Conservation (phyloP, 495 filamentous ascomycete genomes). For the Stereocaulon alpinum region DNA sequence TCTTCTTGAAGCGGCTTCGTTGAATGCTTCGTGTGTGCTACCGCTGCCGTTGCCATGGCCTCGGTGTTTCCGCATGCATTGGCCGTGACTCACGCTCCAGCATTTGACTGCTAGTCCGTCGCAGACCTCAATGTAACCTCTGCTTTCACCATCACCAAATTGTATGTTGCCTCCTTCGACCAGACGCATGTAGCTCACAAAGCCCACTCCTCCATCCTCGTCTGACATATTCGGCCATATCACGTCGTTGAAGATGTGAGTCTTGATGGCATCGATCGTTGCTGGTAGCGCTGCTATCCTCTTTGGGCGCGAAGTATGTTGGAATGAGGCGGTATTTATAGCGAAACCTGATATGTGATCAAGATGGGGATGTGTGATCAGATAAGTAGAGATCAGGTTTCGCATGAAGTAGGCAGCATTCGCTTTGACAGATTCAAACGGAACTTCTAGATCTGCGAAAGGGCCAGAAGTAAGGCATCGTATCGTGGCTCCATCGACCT, state of each 20-base stretch:
- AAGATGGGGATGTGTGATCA: slow-evolving; percentile 90
- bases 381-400: slow-evolving; percentile 69
- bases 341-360: slow-evolving; percentile 88
- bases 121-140: slow-evolving; percentile 75
- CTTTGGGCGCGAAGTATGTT: slow-evolving; percentile 65
- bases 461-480: slow-evolving; percentile 38
- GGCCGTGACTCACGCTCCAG: slow-evolving; percentile 75
- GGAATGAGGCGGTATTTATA: slow-evolving; percentile 79
- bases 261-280: slow-evolving; percentile 80
- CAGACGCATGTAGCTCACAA: slow-evolving; percentile 82
- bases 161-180: slow-evolving; percentile 77
- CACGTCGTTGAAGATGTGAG: slow-evolving; percentile 91
- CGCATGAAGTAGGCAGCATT: slow-evolving; percentile 73
- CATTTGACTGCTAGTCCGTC: slow-evolving; percentile 71
- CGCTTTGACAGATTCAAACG: slow-evolving; percentile 47
- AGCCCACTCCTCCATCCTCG: slow-evolving; percentile 85
- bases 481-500: slow-evolving; percentile 9
- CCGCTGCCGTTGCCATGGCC: slow-evolving; percentile 50
- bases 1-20: slow-evolving; percentile 24
- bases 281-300: slow-evolving; percentile 72
- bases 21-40: slow-evolving; percentile 23
- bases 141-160: slow-evolving; percentile 60
- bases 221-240: slow-evolving; percentile 98
- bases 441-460: slow-evolving; percentile 65
- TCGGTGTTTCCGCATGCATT: slow-evolving; percentile 63